Evolutionary conservation across 2,329 filamentous ascomycete species (phyloP), one percentile per base, ranked within the genome.

Genomic region (Penicillium sp.): DNA sequence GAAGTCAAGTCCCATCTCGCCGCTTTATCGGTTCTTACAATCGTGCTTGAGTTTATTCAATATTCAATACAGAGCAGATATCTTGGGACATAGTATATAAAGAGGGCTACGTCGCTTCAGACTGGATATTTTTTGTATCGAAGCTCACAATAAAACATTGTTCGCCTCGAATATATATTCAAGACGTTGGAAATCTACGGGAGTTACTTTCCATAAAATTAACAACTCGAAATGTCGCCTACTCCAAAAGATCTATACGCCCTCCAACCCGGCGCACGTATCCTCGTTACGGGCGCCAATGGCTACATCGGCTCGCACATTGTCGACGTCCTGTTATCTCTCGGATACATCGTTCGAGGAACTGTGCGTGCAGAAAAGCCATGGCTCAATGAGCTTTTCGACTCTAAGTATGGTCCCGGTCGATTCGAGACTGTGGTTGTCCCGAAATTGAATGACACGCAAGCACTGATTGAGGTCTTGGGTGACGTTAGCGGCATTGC

Each of bases 271-370:
- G 69, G 68, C 9, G 70, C 68, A 2, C 61, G 59, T 43, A 65
- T 80, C 26, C 71, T 81, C 3, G 71, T 81, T 14, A 80, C 77
- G 0, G 78, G 78, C 6, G 73, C 69, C 1, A 80, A 73, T 48
- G 77, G 78, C 33, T 79, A 74, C 60, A 68, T 81, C 23, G 77
- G 66, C 24, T 71, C 71, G 6, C 74, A 81, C 45, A 65, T 78
- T 3, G 65, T 68, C 30, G 63, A 75, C n/a, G 64, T 73, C 14
- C 65, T 81, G 11, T 68, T 81, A 18, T 55, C 68, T 1, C 64
- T 66, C 3, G 77, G 77, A 14, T 79, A 73, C 60, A 61, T 62
- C 7, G 77, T 81, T 5, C 73, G 77, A 20, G 77, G 77, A n/a
- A 79, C 78, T 1, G 71, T 75, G 3, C 73, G 79, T 3, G 47